phyloP scores from a whole-genome alignment of 2,329 filamentous ascomycete species.

The Rhinocladiella similis region DNA sequence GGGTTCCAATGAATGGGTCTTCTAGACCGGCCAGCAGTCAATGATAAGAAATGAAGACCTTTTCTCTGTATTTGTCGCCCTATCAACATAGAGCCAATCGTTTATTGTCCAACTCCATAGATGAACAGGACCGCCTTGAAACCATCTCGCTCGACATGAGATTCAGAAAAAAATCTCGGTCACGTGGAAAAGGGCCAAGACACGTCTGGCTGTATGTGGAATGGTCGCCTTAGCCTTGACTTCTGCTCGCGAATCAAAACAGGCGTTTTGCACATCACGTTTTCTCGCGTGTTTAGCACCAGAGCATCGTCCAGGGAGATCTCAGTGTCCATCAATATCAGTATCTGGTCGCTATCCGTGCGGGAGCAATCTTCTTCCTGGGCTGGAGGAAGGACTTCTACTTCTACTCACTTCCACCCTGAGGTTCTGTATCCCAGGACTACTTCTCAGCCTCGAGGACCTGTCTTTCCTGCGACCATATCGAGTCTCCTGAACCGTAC shows the following conservation, averaged over 20 bases:
- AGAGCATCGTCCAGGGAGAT: too few species aligned
- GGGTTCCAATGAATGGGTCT: background rate
- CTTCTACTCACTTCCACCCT: conserved; percentile 11
- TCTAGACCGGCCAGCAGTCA: background rate
- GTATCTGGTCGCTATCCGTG: background rate
- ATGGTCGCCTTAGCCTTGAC: background rate
- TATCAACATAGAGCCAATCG: conserved; percentile 3
- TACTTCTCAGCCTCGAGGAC: conserved; percentile 10
- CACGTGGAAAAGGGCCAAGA: conserved; percentile 2
- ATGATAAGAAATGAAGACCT: background rate
- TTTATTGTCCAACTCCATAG: background rate
- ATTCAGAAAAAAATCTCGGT: conserved; percentile 7
- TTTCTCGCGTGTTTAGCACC: background rate
- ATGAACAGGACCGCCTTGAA: background rate
- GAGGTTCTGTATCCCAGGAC: conserved; percentile 9
- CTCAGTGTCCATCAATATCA: background rate
- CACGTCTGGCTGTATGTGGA: background rate
- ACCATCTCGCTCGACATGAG: background rate
- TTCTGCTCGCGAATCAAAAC: conserved; percentile 2
- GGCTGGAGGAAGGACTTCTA: conserved; percentile 11
- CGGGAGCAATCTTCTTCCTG: background rate
- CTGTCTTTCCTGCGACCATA: conserved; percentile 1
- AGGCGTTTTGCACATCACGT: background rate
- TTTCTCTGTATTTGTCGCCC: background rate
- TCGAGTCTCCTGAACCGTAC: conserved; percentile 4